A percentile compares a stretch with the other conserved stretches of the same genome.
Conservation (phyloP, 2,329 filamentous ascomycete genomes). For the Elsinoe arachidis region DNA sequence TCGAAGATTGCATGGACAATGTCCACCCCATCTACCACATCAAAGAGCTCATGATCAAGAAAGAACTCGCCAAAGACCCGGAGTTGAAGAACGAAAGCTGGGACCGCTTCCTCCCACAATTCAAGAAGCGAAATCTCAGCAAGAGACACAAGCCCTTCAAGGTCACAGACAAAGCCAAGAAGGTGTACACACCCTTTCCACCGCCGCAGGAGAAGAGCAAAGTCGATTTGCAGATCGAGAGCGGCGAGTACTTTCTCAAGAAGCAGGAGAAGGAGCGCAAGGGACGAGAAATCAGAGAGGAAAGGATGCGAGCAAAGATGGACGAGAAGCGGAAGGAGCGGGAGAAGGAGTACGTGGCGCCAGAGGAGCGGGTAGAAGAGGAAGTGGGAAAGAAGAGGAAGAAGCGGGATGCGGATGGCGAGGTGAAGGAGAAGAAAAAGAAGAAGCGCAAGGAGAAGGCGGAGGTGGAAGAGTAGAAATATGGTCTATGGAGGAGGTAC, state of each 20-base stretch:
- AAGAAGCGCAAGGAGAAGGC: conserved; percentile 28
- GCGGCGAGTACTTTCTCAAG: conserved; percentile 89
- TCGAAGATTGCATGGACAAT: conserved; percentile 96
- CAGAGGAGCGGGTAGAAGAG: conserved; percentile 59
- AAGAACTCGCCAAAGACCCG: conserved; percentile 82
- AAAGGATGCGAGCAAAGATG: conserved; percentile 80
- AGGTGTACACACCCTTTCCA: conserved; percentile 93
- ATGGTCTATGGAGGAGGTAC: background rate
- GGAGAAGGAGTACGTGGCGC: conserved; percentile 77
- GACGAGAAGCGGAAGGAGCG: conserved; percentile 79
- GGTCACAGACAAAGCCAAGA: conserved; percentile 88
- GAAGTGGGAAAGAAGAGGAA: conserved; percentile 46
- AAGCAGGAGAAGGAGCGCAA: conserved; percentile 87
- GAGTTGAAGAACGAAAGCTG: conserved; percentile 80
- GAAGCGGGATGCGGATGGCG: conserved; percentile 31
- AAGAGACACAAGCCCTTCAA: conserved; percentile 74
- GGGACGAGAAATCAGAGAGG: conserved; percentile 67
- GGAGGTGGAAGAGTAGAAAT: conserved; percentile 22
- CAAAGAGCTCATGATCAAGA: conserved; percentile 91
- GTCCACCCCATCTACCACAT: conserved; percentile 87
- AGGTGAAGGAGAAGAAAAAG: conserved; percentile 35
- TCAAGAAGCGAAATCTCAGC: conserved; percentile 86
- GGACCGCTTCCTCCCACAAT: conserved; percentile 93
- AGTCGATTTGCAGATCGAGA: conserved; percentile 95
- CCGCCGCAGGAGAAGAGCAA: conserved; percentile 98